A percentile compares a stretch with the other conserved stretches of the same genome.
These are phyloP conservation scores for Entoloma clypeatum DNA, from an alignment of 1,284 basidiomycete genomes.

Conservation along the genomic window DNA sequence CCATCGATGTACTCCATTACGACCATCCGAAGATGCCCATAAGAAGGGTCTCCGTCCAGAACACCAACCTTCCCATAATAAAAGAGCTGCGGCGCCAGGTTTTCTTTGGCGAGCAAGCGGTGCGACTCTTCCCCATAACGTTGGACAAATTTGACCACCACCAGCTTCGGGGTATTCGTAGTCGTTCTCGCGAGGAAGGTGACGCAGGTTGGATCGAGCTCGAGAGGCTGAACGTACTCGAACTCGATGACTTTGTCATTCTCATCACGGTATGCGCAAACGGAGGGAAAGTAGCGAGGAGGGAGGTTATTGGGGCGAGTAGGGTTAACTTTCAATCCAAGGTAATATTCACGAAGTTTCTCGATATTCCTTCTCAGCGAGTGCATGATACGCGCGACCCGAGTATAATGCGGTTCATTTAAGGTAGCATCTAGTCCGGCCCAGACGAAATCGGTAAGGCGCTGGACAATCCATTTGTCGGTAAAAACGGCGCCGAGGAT, in stretches of 20 bases:
- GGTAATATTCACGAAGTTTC: background rate
- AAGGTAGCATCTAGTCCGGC: constrained; percentile 13
- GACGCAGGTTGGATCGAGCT: background rate
- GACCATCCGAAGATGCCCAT: constrained; percentile 17
- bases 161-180: no score
- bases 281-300: constrained; percentile 1
- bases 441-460: constrained; percentile 26
- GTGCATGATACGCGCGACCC: constrained; percentile 15
- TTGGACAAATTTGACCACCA: constrained; percentile 3
- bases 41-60: constrained; percentile 14
- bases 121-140: constrained; percentile 2
- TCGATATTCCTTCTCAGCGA: background rate
- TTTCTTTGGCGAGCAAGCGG: constrained; percentile 1
- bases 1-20: constrained; percentile 22
- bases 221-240: background rate
- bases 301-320: background rate
- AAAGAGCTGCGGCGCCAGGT: constrained; percentile 8
- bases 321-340: background rate
- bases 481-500: constrained; percentile 27
- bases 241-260: background rate
- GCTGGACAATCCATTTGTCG: constrained; percentile 25
- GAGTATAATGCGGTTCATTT: constrained; percentile 10
- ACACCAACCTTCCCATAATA: constrained; percentile 2
- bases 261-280: background rate
- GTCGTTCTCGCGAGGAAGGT: constrained; percentile 1